Base-by-base conservation (phyloP, 1,284 basidiomycete genomes). In the Gomphus bonarii region DNA sequence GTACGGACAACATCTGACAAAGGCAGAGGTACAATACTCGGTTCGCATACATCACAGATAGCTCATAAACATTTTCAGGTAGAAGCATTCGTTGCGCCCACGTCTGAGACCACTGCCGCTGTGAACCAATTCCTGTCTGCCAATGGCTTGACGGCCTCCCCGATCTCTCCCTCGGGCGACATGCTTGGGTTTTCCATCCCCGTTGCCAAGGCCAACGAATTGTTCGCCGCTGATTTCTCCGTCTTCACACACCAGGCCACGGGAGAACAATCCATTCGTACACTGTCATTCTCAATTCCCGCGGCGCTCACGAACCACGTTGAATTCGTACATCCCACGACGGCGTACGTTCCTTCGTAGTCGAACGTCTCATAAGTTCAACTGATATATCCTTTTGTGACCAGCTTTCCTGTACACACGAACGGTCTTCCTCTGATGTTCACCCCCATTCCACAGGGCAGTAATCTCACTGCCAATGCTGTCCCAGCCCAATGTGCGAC, bases 1-100 rank as follows among this genome's bases (percentile, higher is more conserved):
- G 9, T 72, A 69, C 59, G 67, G 70, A 11, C 62, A 70, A 57
- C 67, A 68, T 47, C 59, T 73, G 31, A 64, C 63, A 16, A 65
- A 65, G 40, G 65, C 65, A 5, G 65, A 70, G 65, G 70, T 68
- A 49, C 20, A 61, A 25, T 10, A 6, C 4, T 22, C 43, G 20
- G 12, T 4, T 28, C 31, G 3, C 50, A 9, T 16, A 46, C 16
- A 6, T 55, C 31, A 25, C 25, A 25, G n/a, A 11, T 28, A 6
- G 20, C 48, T 31, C 18, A 31, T 38, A n/a, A 7, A 3, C 20
- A 16, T 33, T 35, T 20, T 4, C 30, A 58, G 57, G 57, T 58
- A 3, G 57, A 58, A 35, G 44, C 25, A 16, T 58, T 58, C 31
- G 57, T 58, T 14, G 50, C 50, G 33, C 57, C 57, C 25, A 35